Evolutionary conservation across 352 stramenopile species (phyloP), one percentile per base, ranked within the genome.

Genomic region (Globisporangium viniferum): DNA sequence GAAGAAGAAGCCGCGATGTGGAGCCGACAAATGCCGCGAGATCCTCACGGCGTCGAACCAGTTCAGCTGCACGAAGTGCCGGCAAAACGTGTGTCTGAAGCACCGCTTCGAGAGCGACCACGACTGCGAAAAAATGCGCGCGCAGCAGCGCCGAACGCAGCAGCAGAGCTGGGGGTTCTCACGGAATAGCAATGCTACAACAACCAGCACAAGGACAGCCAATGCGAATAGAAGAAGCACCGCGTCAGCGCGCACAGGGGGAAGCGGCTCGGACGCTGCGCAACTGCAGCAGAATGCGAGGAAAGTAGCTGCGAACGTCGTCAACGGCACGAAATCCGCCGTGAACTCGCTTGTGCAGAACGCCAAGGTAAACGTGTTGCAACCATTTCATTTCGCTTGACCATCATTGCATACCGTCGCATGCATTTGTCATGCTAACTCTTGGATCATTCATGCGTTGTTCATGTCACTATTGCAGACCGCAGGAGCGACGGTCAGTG

Each of bases 61-160:
- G 67, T 90, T 92, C 67, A 75, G 86, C 46, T 94, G 86, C 68
- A 69, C 49, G 15, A 89, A 83, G 68, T 94, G 86, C 66, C 70
- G 71, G 0, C 82, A 90, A 31, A 81, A 89, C 31, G 86, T 94
- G 62, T 94, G 86, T 73, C 69, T 94, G 22, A 77, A 78, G 60
- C 86, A 94, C 70, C 76, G 86, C n/a, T 94, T 93, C 46, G 84
- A 91, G 68, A 69, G 73, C 18, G 86, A 94, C 68, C 86, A 94
- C 68, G 74, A 77, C 54, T 94, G 86, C 49, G 76, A 83, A 41
- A 66, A 12, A 6, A 74, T 72, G 39, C 73, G 77, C 6, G 69
- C 75, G 22, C 55, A 64, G 22, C 73, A 79, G 53, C 72, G 81
- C 35, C 79, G 85, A 59, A 70, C 80, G 33, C 81, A 74, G 75